A percentile compares a stretch with the other conserved stretches of the same genome.
Conservation (phyloP, 176 grass and related monocot genomes). For the Musa troglodytarum region DNA sequence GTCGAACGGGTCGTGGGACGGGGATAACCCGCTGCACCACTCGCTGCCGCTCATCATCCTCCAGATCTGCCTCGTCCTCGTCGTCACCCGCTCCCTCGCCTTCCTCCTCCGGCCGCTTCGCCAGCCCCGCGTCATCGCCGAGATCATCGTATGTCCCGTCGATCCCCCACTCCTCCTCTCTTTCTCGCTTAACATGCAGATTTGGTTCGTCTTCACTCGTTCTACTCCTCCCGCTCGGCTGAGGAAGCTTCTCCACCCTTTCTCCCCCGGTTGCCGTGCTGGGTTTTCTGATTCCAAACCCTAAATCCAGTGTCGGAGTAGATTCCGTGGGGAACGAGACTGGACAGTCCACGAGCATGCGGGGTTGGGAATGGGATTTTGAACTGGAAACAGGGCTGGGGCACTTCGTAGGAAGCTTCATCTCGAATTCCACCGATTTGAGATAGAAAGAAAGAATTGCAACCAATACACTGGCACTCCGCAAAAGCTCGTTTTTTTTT, state of each 20-base stretch:
- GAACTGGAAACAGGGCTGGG: too few species aligned
- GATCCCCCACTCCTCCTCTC: not conserved
- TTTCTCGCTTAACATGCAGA: not conserved
- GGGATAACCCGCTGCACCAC: constrained; percentile 14
- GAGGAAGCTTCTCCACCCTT: not conserved
- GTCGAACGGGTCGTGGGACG: constrained; percentile 13
- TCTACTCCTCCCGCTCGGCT: too few species aligned
- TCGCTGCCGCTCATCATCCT: constrained; percentile 56
- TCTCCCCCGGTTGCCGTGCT: not conserved
- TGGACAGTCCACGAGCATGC: too few species aligned
- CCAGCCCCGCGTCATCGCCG: constrained; percentile 82
- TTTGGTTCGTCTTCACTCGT: too few species aligned
- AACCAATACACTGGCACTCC: too few species aligned
- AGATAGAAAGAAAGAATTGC: too few species aligned
- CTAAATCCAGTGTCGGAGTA: too few species aligned
- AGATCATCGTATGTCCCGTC: constrained; percentile 58
- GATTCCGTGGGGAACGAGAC: too few species aligned
- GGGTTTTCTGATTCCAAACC: not conserved
- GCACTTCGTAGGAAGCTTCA: too few species aligned
- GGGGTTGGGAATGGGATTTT: too few species aligned
- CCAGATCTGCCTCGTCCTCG: constrained; percentile 89
- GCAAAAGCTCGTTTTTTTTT: too few species aligned
- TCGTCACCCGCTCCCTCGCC: constrained; percentile 55
- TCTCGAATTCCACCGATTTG: too few species aligned
- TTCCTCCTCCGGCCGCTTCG: constrained; percentile 72